Evolutionary conservation across 257 asterid species (phyloP).

Genomic region (Nicotiana benthamiana): DNA sequence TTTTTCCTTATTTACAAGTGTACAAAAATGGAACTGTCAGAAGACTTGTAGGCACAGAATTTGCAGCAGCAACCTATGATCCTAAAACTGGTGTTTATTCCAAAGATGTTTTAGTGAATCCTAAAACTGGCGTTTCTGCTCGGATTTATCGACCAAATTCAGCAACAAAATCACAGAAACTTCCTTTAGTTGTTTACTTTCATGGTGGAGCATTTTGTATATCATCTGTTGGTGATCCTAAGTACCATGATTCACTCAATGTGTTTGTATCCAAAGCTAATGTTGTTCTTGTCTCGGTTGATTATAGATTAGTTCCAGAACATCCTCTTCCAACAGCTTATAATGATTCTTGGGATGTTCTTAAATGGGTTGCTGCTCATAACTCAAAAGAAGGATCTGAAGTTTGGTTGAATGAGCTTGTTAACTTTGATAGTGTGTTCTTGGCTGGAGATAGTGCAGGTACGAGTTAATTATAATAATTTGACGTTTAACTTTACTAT

Average conservation of each 20-base stretch:
- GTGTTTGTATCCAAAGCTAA: conserved; percentile 34
- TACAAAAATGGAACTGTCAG: conserved; percentile 50
- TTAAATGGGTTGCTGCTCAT: conserved; percentile 39
- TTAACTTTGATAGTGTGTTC: conserved; percentile 42
- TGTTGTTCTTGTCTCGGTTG: conserved; percentile 37
- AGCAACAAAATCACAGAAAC: conserved; percentile 12
- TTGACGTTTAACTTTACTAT: no score
- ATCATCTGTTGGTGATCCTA: conserved; percentile 45
- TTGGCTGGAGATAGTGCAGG: conserved; percentile 86
- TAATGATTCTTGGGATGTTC: conserved; percentile 57
- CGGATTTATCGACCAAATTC: conserved; percentile 45
- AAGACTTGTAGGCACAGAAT: conserved; percentile 45
- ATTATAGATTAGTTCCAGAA: conserved; percentile 61
- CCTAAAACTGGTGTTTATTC: conserved; percentile 44
- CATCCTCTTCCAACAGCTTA: conserved; percentile 62
- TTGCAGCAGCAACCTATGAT: conserved; percentile 33
- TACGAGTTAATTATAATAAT: conserved; percentile 10
- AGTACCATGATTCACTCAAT: conserved; percentile 47
- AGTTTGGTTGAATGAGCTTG: conserved; percentile 37
- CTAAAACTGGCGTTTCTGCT: conserved; percentile 38
- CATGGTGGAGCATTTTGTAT: conserved; percentile 79
- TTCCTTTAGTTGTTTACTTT: conserved; percentile 59
- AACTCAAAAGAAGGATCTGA: conserved; percentile 10
- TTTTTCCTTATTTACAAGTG: conserved; percentile 47
- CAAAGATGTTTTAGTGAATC: conserved; percentile 33